phyloP scores from a whole-genome alignment of 306 rosid species.

The Glycine latifolia region DNA sequence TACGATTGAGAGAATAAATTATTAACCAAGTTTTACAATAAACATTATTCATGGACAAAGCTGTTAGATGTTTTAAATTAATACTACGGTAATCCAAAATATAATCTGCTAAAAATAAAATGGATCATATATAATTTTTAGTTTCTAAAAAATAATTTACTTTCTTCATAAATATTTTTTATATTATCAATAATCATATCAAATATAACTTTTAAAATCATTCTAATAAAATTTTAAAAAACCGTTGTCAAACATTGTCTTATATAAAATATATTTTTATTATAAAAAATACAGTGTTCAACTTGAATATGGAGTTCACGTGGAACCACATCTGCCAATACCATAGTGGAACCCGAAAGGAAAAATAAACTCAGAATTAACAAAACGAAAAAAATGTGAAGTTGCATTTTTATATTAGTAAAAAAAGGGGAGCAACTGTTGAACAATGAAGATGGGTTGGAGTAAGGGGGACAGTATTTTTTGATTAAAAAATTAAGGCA shows the following conservation, averaged over 20 bases:
- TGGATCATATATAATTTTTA: too few species aligned
- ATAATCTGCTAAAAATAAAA: too few species aligned
- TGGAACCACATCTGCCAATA: neutral
- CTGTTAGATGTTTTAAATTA: too few species aligned
- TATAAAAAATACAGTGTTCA: neutral
- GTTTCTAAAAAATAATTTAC: too few species aligned
- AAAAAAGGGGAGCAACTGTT: too few species aligned
- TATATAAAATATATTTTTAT: neutral
- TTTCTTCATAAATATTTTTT: too few species aligned
- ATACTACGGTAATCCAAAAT: too few species aligned
- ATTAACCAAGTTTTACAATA: too few species aligned
- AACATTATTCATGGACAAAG: too few species aligned
- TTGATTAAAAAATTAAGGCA: neutral
- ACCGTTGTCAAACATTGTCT: neutral
- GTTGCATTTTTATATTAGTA: neutral
- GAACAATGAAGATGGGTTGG: neutral
- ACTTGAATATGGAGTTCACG: neutral
- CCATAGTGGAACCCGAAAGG: neutral
- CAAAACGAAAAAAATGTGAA: neutral
- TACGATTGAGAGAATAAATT: too few species aligned
- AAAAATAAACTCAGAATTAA: neutral
- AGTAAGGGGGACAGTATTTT: neutral
- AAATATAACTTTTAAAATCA: neutral
- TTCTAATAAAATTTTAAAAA: neutral
- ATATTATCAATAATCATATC: too few species aligned